Percentiles rank a stretch among this genome's conserved stretches.
phyloP scores from a whole-genome alignment of 202 grass and related monocot species.

The Dendrocalamus latiflorus region DNA sequence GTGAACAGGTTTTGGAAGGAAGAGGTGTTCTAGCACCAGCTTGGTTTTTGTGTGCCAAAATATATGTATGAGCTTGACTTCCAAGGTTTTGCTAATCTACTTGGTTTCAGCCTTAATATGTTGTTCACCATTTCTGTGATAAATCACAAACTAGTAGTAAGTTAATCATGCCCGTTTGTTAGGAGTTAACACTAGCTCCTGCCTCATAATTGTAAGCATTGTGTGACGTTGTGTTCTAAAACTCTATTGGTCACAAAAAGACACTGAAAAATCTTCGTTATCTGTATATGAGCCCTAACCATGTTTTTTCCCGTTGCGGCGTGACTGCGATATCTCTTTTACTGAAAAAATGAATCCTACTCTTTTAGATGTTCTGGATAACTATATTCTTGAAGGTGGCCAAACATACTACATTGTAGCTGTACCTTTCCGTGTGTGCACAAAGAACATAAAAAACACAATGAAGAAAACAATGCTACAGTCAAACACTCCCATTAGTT shows the following conservation, averaged over 20 bases:
- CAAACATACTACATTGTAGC: background rate
- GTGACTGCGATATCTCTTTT: background rate
- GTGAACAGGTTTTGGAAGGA: background rate
- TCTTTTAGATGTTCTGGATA: constrained; percentile 1
- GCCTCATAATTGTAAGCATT: background rate
- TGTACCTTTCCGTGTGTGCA: background rate
- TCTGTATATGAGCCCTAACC: background rate
- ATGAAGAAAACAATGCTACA: constrained; percentile 16
- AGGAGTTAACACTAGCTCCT: background rate
- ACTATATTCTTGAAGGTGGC: background rate
- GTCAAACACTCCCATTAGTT: background rate
- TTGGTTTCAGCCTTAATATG: background rate
- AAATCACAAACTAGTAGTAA: background rate
- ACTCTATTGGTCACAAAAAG: background rate
- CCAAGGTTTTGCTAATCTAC: background rate
- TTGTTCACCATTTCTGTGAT: background rate
- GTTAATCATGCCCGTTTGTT: background rate
- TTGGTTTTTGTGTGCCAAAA: background rate
- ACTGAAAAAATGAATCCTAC: background rate
- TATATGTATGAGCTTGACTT: background rate
- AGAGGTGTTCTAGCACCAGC: background rate
- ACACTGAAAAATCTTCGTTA: background rate
- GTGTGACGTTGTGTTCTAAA: background rate
- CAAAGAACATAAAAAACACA: background rate
- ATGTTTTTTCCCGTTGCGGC: background rate